Evolutionary conservation across 768 basidiomycete genomes (phyloP).

Genomic region (Clavaria fumosa): DNA sequence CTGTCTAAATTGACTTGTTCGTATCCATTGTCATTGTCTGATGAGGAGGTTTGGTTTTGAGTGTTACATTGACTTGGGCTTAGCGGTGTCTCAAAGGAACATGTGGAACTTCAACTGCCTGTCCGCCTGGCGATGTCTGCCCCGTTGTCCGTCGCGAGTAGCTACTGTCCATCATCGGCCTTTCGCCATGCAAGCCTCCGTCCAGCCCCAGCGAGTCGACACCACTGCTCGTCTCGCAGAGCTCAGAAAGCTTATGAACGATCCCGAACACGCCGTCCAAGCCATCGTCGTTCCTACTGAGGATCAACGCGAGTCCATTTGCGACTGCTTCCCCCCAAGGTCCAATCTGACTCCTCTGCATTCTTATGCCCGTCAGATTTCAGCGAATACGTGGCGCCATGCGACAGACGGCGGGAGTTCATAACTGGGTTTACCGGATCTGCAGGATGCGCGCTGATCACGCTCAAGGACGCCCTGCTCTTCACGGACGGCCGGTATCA

Average conservation of each 20-base stretch:
- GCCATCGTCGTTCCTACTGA: conserved; percentile 81
- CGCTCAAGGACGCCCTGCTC: conserved; percentile 47
- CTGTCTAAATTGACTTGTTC: not conserved
- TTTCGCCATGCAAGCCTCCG: too few relatives aligned
- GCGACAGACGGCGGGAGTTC: conserved; percentile 72
- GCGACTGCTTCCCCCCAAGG: conserved; percentile 1
- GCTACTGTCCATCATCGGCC: too few relatives aligned
- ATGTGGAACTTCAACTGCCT: too few relatives aligned
- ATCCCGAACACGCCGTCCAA: conserved; percentile 32
- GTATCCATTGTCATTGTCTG: not conserved
- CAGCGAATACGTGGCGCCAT: conserved; percentile 78
- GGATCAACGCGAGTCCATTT: conserved; percentile 65
- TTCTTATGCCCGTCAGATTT: too few relatives aligned
- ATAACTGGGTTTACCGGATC: conserved; percentile 93
- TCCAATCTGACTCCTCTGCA: too few relatives aligned
- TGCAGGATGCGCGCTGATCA: conserved; percentile 27
- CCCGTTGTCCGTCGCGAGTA: too few relatives aligned
- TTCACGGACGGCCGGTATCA: conserved; percentile 97
- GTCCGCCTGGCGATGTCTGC: too few relatives aligned
- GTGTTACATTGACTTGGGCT: too few relatives aligned
- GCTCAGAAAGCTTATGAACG: conserved; percentile 57
- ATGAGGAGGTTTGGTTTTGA: too few relatives aligned
- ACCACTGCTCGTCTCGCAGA: conserved; percentile 47
- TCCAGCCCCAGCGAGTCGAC: conserved; percentile 32
- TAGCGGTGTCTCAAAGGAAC: too few relatives aligned